Base-by-base conservation (phyloP, 306 rosid genomes). In the Trifolium pratense region DNA sequence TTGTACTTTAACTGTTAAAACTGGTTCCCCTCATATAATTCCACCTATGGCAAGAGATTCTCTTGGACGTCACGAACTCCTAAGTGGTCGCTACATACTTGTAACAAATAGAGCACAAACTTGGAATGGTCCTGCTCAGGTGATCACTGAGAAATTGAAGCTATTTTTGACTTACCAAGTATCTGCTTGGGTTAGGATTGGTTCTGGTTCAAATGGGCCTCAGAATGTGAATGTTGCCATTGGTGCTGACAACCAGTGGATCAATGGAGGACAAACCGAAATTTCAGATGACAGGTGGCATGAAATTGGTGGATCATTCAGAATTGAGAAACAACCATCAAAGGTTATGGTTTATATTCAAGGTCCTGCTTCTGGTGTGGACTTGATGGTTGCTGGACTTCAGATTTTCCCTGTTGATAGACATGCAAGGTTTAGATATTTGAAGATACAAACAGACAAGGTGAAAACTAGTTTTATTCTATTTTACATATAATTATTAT, bases 121-220 rank as follows among this genome's bases (percentile, higher is more conserved):
- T 66, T 94, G 99, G 99, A 91, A 86, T 90, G 99, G 99, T 60
- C 99, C 99, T 65, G 97, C 97, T 72, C 97, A 91, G 82, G 77
- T 84, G 56, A 90, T 94, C 72, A 88, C 96, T 17, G 96, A 91
- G 11, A 94, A 84, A 82, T 31, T 94, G 87, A 87, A 91, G 63
- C 90, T 91, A 43, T 88, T 91, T 78, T 31, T 83, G 80, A 90
- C 99, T 66, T 91, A 94, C 74, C 99, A 94, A 85, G 96, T 94
- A 18, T 88, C 96, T 73, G 93, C 95, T 75, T 94, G 99, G 99
- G 96, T 94, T 58, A 86, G 89, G 73, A 75, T 91, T 69, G 87
- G 95, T 53, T 77, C 93, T 21, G 92, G 91, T 73, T 86, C 91
- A 81, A 69, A 73, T 58, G 87, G 96, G 78, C 86, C 92, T 0